Conservation (phyloP, 495 filamentous ascomycete genomes). For the Penicillium parvum region DNA sequence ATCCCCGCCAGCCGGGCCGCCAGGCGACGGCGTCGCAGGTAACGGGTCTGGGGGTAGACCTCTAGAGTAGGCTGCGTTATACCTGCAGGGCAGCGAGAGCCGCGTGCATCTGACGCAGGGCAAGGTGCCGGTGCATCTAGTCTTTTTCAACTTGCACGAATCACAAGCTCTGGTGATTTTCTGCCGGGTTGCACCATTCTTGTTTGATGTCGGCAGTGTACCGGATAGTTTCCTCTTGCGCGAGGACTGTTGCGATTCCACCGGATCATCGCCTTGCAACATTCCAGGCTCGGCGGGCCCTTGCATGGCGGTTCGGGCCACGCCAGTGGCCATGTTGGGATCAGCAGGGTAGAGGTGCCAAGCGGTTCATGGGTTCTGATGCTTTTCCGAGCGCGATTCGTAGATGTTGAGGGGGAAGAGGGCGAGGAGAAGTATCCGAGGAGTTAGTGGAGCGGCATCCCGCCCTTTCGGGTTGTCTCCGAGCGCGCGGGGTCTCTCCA, state of each 20-base stretch:
- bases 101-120: slow-evolving; percentile 40
- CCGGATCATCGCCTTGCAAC: neutral
- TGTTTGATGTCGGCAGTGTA: slow-evolving; percentile 17
- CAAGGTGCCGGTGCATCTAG: slow-evolving; percentile 42
- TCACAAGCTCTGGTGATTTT: slow-evolving; percentile 48
- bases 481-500: slow-evolving; percentile 1
- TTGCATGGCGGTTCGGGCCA: slow-evolving; percentile 13
- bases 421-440: slow-evolving; percentile 12
- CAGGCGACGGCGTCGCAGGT: slow-evolving; percentile 22
- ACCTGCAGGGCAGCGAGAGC: slow-evolving; percentile 38
- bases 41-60: slow-evolving; percentile 41
- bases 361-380: slow-evolving; percentile 3
- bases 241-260: slow-evolving; percentile 1
- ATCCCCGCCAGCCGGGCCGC: neutral
- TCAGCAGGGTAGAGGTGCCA: slow-evolving; percentile 11
- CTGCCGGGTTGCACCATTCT: slow-evolving; percentile 25
- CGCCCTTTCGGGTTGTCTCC: neutral
- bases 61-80: slow-evolving; percentile 42
- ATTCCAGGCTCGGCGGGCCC: slow-evolving; percentile 12
- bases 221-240: slow-evolving; percentile 35
- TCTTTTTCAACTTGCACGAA: slow-evolving; percentile 46
- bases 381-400: too few relatives aligned
- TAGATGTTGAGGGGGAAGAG: too few relatives aligned
- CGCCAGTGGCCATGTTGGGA: slow-evolving; percentile 19
- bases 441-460: slow-evolving; percentile 5